Evolutionary conservation across 768 basidiomycete species (phyloP).

Genomic region (Flagelloscypha sp.): DNA sequence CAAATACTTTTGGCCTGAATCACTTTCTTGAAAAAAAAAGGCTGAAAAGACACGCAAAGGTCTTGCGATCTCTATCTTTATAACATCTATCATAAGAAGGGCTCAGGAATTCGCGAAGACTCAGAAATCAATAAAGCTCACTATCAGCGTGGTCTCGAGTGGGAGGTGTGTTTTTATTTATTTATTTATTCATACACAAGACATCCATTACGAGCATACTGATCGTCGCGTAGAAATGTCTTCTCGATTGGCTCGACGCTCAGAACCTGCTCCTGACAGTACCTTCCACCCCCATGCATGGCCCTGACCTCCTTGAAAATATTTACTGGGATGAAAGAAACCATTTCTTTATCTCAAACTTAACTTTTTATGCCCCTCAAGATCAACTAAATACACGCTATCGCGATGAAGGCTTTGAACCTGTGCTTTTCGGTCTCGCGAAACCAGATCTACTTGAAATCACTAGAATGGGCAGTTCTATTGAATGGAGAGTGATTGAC

Average conservation of each 20-base stretch:
- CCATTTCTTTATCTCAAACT: conserved; percentile 38
- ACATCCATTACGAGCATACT: no score
- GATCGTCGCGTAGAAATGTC: no score
- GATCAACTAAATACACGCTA: conserved; percentile 25
- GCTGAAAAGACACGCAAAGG: no score
- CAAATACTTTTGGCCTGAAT: no score
- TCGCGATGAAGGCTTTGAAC: conserved; percentile 18
- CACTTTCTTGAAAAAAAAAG: no score
- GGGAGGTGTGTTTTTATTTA: no score
- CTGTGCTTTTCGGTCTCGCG: conserved; percentile 35
- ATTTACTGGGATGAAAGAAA: conserved; percentile 33
- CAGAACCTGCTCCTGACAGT: conserved; percentile 33
- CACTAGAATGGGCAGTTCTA: conserved; percentile 19
- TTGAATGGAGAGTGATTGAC: conserved; percentile 41
- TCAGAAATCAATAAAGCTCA: conserved; percentile 29
- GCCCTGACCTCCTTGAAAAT: conserved; percentile 28
- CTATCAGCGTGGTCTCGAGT: conserved; percentile 35
- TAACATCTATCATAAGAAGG: conserved; percentile 26
- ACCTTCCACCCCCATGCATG: conserved; percentile 26
- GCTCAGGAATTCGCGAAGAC: conserved; percentile 10
- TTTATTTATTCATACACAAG: no score
- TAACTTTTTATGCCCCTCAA: conserved; percentile 35
- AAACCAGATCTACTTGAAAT: conserved; percentile 46
- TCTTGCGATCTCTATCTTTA: conserved; percentile 41
- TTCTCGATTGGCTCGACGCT: conserved; percentile 35